Evolutionary conservation across 805 yeast genomes (phyloP).

Genomic region (Myxozyma nipponensis): DNA sequence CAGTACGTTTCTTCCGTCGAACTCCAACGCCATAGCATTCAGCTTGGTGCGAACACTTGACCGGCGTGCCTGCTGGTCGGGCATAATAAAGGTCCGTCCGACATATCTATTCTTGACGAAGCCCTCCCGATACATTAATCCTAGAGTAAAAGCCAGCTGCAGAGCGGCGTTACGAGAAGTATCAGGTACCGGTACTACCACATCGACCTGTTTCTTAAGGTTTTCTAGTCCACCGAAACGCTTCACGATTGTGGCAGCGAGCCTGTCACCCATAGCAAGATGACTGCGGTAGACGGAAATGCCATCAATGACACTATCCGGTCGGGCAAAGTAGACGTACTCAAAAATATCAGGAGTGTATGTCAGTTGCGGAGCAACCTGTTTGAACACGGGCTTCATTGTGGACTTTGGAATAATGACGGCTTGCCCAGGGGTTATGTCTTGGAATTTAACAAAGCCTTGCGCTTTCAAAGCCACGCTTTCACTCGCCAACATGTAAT

Average conservation of each 20-base stretch:
- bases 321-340: slow-evolving; percentile 96
- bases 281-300: slow-evolving; percentile 91
- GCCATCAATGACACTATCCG: slow-evolving; percentile 95
- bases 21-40: slow-evolving; percentile 94
- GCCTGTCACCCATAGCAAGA: slow-evolving; percentile 86
- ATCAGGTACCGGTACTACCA: slow-evolving; percentile 96
- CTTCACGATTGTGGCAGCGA: slow-evolving; percentile 65
- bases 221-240: slow-evolving; percentile 45
- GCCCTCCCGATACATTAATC: slow-evolving; percentile 89
- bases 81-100: slow-evolving; percentile 98
- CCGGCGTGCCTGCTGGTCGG: slow-evolving; percentile 90
- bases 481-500: slow-evolving; percentile 94
- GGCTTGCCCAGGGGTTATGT: slow-evolving; percentile 92
- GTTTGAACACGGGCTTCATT: slow-evolving; percentile 73
- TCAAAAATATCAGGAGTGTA: slow-evolving; percentile 96
- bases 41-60: slow-evolving; percentile 91
- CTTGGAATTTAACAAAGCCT: slow-evolving; percentile 74
- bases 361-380: slow-evolving; percentile 70
- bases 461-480: slow-evolving; percentile 92
- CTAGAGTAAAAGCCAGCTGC: slow-evolving; percentile 79
- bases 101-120: slow-evolving; percentile 95
- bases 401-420: slow-evolving; percentile 82
- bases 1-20: slow-evolving; percentile 75
- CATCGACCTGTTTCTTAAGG: slow-evolving; percentile 66
- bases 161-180: slow-evolving; percentile 95